These are phyloP conservation scores for Adiantum capillusveneris DNA, from an alignment of 75 land plant genomes.

Conservation along the genomic window DNA sequence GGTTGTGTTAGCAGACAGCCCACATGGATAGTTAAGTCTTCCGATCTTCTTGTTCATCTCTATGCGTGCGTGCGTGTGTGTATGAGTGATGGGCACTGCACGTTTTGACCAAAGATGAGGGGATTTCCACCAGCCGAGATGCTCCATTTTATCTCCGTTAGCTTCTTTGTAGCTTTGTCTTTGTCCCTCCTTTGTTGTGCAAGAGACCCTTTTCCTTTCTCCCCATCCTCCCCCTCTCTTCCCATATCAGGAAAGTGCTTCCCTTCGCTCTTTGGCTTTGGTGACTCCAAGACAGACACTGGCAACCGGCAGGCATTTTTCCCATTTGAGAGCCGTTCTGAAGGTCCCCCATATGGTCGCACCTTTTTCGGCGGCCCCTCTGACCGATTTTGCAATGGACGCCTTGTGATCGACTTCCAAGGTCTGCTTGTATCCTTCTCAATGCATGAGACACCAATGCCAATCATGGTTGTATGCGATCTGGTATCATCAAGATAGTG, in stretches of 20 bases:
- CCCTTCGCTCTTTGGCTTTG: conserved; percentile 38
- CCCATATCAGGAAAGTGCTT: neutral
- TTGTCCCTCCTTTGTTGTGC: no score
- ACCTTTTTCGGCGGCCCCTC: conserved; percentile 52
- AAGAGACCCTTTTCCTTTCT: neutral
- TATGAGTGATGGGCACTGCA: no score
- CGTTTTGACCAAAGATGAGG: no score
- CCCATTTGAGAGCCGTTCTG: neutral
- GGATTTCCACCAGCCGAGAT: no score
- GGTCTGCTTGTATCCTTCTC: conserved; percentile 18
- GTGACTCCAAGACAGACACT: conserved; percentile 46
- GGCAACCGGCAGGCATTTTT: conserved; percentile 18
- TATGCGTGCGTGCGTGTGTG: no score
- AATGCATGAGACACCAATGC: neutral
- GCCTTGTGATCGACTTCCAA: conserved; percentile 54
- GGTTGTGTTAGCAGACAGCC: no score
- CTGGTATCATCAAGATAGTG: neutral
- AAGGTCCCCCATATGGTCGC: conserved; percentile 52
- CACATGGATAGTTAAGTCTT: no score
- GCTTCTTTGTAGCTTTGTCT: no score
- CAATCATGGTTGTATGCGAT: neutral
- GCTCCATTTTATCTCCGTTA: no score
- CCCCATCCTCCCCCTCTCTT: neutral
- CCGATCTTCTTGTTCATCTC: no score
- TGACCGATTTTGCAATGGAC: conserved; percentile 53